Conservation (phyloP, 257 asterid genomes). For the Solanum pinnatisectum region DNA sequence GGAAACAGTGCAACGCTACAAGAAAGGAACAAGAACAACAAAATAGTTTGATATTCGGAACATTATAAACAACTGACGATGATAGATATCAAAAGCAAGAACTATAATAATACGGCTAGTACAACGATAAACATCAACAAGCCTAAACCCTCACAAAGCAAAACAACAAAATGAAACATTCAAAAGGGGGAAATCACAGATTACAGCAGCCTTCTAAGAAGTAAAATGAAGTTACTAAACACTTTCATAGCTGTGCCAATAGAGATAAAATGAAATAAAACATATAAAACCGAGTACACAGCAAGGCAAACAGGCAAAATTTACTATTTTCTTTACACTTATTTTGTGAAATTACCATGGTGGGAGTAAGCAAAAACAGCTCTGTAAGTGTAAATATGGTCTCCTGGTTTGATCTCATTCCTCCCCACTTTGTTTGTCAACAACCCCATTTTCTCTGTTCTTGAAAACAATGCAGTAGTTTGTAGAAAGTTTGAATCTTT, state of each 20-base stretch:
- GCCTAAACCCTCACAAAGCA: too few species aligned
- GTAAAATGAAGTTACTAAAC: neutral
- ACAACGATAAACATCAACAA: too few species aligned
- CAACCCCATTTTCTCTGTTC: conserved; percentile 47
- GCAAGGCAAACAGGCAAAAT: neutral
- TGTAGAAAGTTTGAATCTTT: neutral
- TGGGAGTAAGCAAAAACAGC: conserved; percentile 72
- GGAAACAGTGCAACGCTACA: too few species aligned
- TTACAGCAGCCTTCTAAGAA: neutral
- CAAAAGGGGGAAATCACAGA: neutral
- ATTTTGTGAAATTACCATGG: conserved; percentile 37
- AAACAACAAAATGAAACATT: neutral
- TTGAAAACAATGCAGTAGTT: neutral
- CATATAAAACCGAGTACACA: neutral
- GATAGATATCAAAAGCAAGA: too few species aligned
- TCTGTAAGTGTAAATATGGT: conserved; percentile 85
- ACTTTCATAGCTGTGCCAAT: too few species aligned
- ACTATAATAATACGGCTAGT: too few species aligned
- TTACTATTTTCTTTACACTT: neutral
- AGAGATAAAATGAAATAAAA: neutral
- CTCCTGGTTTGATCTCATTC: conserved; percentile 65
- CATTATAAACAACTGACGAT: too few species aligned
- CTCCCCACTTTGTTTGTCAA: conserved; percentile 64
- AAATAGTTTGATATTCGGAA: too few species aligned
- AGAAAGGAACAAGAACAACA: too few species aligned